Base-by-base conservation (phyloP, 169 alveolate species). In the Neospora caninum region DNA sequence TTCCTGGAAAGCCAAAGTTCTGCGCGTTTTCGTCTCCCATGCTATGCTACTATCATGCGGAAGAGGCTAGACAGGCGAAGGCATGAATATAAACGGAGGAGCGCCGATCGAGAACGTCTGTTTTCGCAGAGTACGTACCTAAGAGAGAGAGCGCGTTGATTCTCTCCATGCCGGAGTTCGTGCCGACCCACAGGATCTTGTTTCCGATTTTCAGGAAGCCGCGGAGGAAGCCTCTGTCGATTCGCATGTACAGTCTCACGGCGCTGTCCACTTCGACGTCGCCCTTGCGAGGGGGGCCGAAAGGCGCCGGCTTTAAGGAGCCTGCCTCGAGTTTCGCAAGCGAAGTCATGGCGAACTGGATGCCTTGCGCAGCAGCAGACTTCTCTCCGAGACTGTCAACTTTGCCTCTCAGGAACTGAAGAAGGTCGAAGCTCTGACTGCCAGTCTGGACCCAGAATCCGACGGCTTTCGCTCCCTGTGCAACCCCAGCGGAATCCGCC, bases 331-430 rank as follows among this genome's bases (percentile, higher is more conserved):
- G 58, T 31, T 82, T 82, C 1, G 64, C 89, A 6, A 82, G 67
- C 38, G 89, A 82, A 4, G 89, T 82, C 89, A 82, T 82, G 18
- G 89, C 43, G 31, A 31, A 1, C 34, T 31, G 89, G n/a, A 82
- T 82, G 54, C 89, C 36, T 36, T 82, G 89, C 25, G 89, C 89
- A 31, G 89, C 34, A 0, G 89, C 89, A 18, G 89, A 82, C 41
- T 42, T 38, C 20, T 39, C 34, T 0, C 89, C 89, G n/a, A 82
- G 64, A 42, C 22, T 13, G 41, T 82, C 89, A 20, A 82, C 22
- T 1, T 36, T 39, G 53, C 38, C 36, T 0, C 58, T 0, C 41
- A 82, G 64, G 25, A 41, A 42, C 53, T 6, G 36, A 25, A 82
- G 89, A 9, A 82, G 20, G n/a, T 38, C 39, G 27, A 82, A 2